Base-by-base conservation (phyloP, 108 stramenopile genomes). In the Fragilaria crotonensis region DNA sequence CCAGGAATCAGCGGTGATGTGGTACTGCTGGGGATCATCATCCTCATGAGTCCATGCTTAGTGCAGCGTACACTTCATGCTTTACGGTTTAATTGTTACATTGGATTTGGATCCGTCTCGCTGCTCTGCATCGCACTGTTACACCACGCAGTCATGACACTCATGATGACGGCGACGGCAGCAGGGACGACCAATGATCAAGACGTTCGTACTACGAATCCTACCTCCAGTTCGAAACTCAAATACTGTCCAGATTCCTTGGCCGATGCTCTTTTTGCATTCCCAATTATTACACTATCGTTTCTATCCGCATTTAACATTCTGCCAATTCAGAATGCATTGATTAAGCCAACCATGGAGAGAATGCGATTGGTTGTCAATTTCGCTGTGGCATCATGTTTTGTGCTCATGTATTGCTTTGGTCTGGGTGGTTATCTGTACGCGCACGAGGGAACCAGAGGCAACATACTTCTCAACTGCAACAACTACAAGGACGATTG, bases 251-350 rank as follows among this genome's bases (percentile, higher is more conserved):
- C 53, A 5, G 68, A 70, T 45, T 48, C 63, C 33, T 36, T 49
- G 0, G 58, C 54, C 21, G 79, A 77, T 33, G 44, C 71, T 18
- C 54, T 81, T 23, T 83, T 73, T 66, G 70, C 87, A 26, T 84
- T 93, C 51, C 91, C 91, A 0, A 84, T 93, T 27, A 64, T 89
- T 21, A 75, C 70, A n/a, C 57, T 84, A n/a, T 57, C 71, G 7
- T 93, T 86, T 59, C 45, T 93, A 0, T 73, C 78, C 27, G 73
- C 77, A 45, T 89, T 83, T 77, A 93, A 93, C 57, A 63, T 89
- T 20, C 69, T 86, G 2, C 59, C 77, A 0, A 80, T 92, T 27
- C 87, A 92, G 59, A 64, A 65, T 33, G 33, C 66, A 20, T 60
- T 93, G 5, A 22, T 57, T 7, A 44, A 68, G 45, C 91, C 87